phyloP scores from a whole-genome alignment of 2,329 filamentous ascomycete genomes.

The Fusarium domesticum region DNA sequence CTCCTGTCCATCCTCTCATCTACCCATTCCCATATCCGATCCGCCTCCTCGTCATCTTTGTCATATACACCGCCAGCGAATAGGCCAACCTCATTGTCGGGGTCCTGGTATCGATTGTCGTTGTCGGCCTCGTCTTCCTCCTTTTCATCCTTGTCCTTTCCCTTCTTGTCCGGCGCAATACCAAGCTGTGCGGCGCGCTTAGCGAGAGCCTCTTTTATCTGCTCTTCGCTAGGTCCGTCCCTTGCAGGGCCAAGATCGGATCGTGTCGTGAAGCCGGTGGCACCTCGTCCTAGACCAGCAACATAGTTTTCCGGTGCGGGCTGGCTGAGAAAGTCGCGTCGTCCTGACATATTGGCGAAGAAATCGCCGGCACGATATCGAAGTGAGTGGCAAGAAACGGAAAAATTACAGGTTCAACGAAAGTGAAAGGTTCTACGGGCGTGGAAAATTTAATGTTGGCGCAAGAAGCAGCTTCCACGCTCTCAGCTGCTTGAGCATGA shows the following conservation, averaged over 20 bases:
- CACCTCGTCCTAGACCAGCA: conserved; percentile 93
- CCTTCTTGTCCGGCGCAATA: conserved; percentile 61
- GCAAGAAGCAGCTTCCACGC: no score
- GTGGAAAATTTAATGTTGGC: conserved; percentile 1
- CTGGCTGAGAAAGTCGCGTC: conserved; percentile 85
- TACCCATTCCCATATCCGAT: conserved; percentile 91
- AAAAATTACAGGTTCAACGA: no score
- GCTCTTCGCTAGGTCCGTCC: conserved; percentile 93
- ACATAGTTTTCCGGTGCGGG: conserved; percentile 85
- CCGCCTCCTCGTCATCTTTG: conserved; percentile 95
- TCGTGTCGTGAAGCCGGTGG: conserved; percentile 95
- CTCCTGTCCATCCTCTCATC: conserved; percentile 96
- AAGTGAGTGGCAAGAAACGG: not conserved
- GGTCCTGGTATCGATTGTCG: conserved; percentile 85
- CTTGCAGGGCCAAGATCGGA: conserved; percentile 93
- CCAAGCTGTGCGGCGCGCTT: conserved; percentile 88
- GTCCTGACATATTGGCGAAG: conserved; percentile 49
- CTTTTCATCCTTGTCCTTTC: conserved; percentile 66
- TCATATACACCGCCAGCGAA: conserved; percentile 96
- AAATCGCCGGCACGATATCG: conserved; percentile 9
- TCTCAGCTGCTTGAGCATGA: conserved; percentile 9
- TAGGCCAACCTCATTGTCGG: conserved; percentile 92
- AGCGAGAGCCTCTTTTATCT: conserved; percentile 95
- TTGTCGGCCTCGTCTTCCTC: conserved; percentile 72
- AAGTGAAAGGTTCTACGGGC: no score